Conservation (phyloP, 331 rosid species). For the Malus hybrid region DNA sequence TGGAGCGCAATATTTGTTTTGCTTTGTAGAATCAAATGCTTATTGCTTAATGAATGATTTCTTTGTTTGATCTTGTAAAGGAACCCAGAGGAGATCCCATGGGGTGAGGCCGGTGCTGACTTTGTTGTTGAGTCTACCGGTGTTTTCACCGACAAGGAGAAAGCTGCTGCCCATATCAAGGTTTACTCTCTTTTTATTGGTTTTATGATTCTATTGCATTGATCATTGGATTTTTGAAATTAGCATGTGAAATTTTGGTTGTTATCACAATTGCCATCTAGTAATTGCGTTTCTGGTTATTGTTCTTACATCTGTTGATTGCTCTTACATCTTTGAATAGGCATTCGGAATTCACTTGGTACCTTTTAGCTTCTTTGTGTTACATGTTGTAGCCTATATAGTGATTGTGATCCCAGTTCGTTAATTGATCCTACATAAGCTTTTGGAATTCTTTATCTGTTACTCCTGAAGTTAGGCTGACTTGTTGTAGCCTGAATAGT, state of each 20-base stretch:
- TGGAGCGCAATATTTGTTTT: background rate
- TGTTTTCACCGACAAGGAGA: conserved; percentile 79
- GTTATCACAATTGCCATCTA: too few species aligned
- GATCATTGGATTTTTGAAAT: background rate
- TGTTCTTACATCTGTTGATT: background rate
- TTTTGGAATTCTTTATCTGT: too few species aligned
- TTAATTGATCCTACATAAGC: too few species aligned
- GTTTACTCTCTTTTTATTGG: conserved; percentile 13
- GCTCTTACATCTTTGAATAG: background rate
- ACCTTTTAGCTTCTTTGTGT: too few species aligned
- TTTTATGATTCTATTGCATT: background rate
- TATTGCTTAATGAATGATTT: background rate
- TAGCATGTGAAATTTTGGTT: background rate
- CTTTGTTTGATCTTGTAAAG: conserved; percentile 12
- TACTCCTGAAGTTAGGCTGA: too few species aligned
- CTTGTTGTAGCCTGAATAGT: too few species aligned
- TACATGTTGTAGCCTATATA: too few species aligned
- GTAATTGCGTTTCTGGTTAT: background rate
- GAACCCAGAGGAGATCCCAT: conserved; percentile 91
- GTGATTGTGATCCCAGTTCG: too few species aligned
- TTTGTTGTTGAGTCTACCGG: conserved; percentile 77
- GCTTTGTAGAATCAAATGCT: background rate
- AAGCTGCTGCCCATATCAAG: conserved; percentile 91
- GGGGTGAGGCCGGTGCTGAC: conserved; percentile 71
- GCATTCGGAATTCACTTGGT: background rate